Percentiles rank a stretch among this genome's conserved stretches.
phyloP scores from a whole-genome alignment of 2,329 filamentous ascomycete species.

The Fusarium mexicanum region DNA sequence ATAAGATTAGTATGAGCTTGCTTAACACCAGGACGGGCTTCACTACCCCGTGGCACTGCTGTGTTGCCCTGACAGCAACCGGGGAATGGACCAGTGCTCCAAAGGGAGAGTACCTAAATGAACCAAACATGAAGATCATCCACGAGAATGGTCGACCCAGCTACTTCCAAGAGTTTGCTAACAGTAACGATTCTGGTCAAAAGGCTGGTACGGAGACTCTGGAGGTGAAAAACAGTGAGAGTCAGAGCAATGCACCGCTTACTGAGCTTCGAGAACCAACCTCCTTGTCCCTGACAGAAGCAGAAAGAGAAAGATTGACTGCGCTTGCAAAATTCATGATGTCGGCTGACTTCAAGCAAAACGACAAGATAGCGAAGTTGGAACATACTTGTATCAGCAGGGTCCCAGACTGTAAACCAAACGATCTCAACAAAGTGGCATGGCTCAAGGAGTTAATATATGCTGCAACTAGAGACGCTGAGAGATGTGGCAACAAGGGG shows the following conservation, averaged over 20 bases:
- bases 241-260: no score
- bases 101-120: constrained; percentile 8
- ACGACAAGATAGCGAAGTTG: rapidly evolving
- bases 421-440: neutral
- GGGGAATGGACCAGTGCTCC: constrained; percentile 9
- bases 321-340: neutral
- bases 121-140: neutral
- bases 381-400: rapidly evolving
- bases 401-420: neutral
- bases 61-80: neutral
- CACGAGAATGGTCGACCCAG: neutral
- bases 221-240: rapidly evolving
- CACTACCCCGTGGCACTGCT: constrained; percentile 48
- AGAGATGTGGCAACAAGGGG: neutral
- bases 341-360: neutral
- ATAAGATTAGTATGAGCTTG: constrained; percentile 45
- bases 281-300: neutral
- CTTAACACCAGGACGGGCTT: constrained; percentile 45
- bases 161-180: neutral
- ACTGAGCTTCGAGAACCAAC: neutral
- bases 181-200: rapidly evolving
- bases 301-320: neutral
- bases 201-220: no score
- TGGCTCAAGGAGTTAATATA: neutral
- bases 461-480: neutral